Percentiles rank a stretch among this genome's conserved stretches.
Conservation (phyloP, 768 basidiomycete species). For the Collybia sordida region DNA sequence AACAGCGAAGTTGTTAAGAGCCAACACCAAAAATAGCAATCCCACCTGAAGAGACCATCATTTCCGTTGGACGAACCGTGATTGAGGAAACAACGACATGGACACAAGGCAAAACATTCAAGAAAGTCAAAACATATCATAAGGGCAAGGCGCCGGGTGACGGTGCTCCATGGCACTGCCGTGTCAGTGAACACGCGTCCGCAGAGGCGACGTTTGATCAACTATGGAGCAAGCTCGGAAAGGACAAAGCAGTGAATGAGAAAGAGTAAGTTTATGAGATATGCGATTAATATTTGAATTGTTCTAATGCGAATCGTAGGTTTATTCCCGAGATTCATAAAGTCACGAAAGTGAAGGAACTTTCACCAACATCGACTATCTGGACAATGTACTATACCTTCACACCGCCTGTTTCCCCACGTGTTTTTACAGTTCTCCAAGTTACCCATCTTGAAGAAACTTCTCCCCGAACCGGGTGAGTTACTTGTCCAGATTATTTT, state of each 20-base stretch:
- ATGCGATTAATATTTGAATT: background rate
- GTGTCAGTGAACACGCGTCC: conserved; percentile 61
- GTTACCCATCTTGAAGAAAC: conserved; percentile 50
- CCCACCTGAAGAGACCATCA: conserved; percentile 53
- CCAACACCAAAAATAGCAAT: background rate
- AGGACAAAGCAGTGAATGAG: conserved; percentile 68
- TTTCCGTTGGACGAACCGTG: conserved; percentile 51
- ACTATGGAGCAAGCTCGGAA: conserved; percentile 68
- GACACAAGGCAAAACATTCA: conserved; percentile 66
- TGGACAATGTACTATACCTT: conserved; percentile 78
- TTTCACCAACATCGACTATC: conserved; percentile 63
- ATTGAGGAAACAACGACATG: conserved; percentile 58
- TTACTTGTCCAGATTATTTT: background rate
- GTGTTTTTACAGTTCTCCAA: conserved; percentile 76
- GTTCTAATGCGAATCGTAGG: conserved; percentile 32
- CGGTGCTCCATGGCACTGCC: conserved; percentile 66
- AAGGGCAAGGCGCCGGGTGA: conserved; percentile 53
- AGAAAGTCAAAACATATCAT: conserved; percentile 55
- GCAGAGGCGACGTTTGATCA: conserved; percentile 72
- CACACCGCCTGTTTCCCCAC: conserved; percentile 66
- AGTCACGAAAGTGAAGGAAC: conserved; percentile 56
- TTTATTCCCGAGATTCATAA: conserved; percentile 67
- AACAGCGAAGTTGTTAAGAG: background rate
- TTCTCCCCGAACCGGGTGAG: conserved; percentile 59
- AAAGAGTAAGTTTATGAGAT: conserved; percentile 48